phyloP scores from a whole-genome alignment of 176 grass and related monocot species.

The Carex littledalei region DNA sequence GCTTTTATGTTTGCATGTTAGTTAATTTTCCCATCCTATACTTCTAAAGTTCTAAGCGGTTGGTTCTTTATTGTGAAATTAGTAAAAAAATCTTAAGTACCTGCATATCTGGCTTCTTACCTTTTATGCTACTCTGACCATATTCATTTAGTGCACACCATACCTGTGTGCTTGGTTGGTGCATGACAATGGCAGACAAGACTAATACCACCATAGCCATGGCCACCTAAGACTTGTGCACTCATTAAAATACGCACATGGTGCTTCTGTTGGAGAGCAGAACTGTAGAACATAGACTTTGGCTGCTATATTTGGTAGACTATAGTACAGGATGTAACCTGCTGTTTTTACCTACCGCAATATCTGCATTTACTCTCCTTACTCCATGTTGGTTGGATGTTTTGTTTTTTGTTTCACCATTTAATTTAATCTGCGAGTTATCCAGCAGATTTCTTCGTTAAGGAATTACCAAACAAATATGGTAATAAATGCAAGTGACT shows the following conservation, averaged over 20 bases:
- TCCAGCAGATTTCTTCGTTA: background rate
- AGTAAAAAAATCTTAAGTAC: background rate
- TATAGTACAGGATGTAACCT: constrained; percentile 13
- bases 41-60: background rate
- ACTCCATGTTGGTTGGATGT: background rate
- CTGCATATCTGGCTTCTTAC: background rate
- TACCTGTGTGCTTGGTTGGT: background rate
- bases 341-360: background rate
- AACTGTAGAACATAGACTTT: constrained; percentile 11
- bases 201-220: background rate
- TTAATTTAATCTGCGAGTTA: background rate
- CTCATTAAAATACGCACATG: constrained; percentile 18
- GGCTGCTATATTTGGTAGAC: background rate
- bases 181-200: constrained; percentile 12
- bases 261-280: background rate
- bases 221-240: constrained; percentile 7
- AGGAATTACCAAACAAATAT: background rate
- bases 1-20: background rate
- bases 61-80: background rate
- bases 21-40: background rate
- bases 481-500: background rate
- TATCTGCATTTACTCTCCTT: constrained; percentile 12
- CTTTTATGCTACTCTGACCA: background rate
- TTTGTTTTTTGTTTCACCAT: background rate
- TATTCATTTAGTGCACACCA: background rate